Base-by-base conservation (phyloP, 768 basidiomycete species). In the Tulasnella sp. region DNA sequence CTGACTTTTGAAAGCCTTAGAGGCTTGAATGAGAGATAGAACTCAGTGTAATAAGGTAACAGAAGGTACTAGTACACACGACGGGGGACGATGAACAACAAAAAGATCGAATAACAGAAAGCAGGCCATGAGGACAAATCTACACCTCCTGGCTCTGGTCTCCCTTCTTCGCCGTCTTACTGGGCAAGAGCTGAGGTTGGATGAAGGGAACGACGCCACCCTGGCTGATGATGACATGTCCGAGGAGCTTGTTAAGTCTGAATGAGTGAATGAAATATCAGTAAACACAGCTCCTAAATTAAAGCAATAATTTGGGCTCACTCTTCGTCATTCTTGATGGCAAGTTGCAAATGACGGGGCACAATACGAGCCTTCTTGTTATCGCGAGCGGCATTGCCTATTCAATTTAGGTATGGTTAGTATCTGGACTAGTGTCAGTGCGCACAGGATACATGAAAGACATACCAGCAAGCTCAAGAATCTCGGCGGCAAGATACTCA, bases 311-410 rank as follows among this genome's bases (percentile, higher is more conserved):
- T 59, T 19, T 23, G 45, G 62, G 69, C 76, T 62, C 69, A 85
- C 84, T 86, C 89, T 70, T 92, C 89, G 61, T 90, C 88, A 71
- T 92, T 90, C 65, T 91, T 81, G 73, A 94, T 90, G 64, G 92
- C 91, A 56, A 94, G 82, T 69, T 94, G 92, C 51, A 94, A 73
- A 74, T 94, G 92, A 68, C 92, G 84, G 56, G 91, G 92, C 23
- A 93, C 88, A 67, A 94, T 93, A 85, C 92, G 90, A 66, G 88
- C 85, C 77, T 93, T 88, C 80, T 88, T 90, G 78, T 90, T 90
- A 73, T 87, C 88, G 60, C 88, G 85, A 44, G 88, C 88, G 15
- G 88, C 87, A 66, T 88, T 87, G 42, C 56, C 56, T 59, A n/a
- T 24, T 23, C 24, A 19, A 45, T 8, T 27, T 4, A 34, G 3